Conservation (phyloP, 179 eudicot genomes). For the Patellifolia procumbens region DNA sequence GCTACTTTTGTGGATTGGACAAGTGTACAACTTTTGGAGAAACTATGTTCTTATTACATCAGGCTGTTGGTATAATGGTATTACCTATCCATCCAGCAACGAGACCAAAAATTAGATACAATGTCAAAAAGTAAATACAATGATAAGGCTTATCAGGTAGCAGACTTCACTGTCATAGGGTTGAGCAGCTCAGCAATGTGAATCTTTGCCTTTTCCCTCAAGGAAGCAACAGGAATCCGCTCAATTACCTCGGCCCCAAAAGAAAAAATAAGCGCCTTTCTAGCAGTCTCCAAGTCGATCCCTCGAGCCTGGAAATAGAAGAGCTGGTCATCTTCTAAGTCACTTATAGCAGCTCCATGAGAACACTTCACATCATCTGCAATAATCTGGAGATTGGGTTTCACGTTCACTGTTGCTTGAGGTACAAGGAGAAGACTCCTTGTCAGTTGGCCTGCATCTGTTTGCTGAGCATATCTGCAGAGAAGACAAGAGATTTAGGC, state of each 20-base stretch:
- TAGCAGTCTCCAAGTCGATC: slow-evolving; percentile 64
- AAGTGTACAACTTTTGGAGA: no score
- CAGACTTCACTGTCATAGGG: slow-evolving; percentile 21
- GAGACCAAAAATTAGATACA: background rate
- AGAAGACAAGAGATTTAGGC: background rate
- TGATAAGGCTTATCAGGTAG: background rate
- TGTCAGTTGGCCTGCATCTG: slow-evolving; percentile 93
- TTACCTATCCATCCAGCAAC: no score
- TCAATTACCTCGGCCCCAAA: slow-evolving; percentile 84
- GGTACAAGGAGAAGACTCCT: slow-evolving; percentile 90
- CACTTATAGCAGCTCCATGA: slow-evolving; percentile 96
- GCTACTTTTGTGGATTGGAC: no score
- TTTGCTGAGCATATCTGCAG: slow-evolving; percentile 79
- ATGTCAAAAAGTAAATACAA: slow-evolving; percentile 11
- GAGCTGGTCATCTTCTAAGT: slow-evolving; percentile 83
- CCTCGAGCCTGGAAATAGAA: slow-evolving; percentile 93
- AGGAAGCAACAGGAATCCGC: slow-evolving; percentile 48
- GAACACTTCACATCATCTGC: slow-evolving; percentile 98
- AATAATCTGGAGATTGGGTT: slow-evolving; percentile 88
- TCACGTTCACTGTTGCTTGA: slow-evolving; percentile 86
- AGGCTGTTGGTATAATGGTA: no score
- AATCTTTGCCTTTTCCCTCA: slow-evolving; percentile 59
- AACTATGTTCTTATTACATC: no score
- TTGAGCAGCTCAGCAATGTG: slow-evolving; percentile 50
- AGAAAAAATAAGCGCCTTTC: slow-evolving; percentile 80